A percentile compares a stretch with the other conserved stretches of the same genome.
These are phyloP conservation scores for Remersonia thermophila DNA, from an alignment of 2,329 filamentous ascomycete genomes.

Conservation along the genomic window DNA sequence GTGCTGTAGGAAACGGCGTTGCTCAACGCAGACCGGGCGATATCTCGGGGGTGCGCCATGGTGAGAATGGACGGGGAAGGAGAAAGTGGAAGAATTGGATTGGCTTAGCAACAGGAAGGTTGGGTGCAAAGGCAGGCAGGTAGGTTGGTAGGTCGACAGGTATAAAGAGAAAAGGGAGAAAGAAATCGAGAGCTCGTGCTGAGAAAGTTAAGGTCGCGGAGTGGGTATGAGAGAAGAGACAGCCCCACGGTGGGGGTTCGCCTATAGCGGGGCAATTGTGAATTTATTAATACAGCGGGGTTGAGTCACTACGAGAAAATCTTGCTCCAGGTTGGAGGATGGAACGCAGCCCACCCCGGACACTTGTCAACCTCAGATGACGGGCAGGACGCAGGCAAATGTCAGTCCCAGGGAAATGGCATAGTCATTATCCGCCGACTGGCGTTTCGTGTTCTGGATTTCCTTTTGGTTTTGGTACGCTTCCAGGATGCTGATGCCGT, in stretches of 20 bases:
- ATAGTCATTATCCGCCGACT: neutral
- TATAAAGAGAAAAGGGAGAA: no score
- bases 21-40: constrained; percentile 25
- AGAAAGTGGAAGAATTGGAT: neutral
- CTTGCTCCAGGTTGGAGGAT: constrained; percentile 17
- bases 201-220: constrained; percentile 1
- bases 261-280: constrained; percentile 10
- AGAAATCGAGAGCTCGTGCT: constrained; percentile 1
- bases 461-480: no score
- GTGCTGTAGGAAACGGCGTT: constrained; percentile 39
- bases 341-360: constrained; percentile 8
- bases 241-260: constrained; percentile 9
- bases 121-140: no score
- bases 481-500: no score
- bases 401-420: neutral
- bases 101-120: no score
- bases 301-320: constrained; percentile 16
- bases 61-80: constrained; percentile 13
- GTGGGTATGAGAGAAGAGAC: constrained; percentile 5
- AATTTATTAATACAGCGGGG: constrained; percentile 14
- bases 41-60: constrained; percentile 27
- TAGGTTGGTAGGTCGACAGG: no score
- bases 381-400: no score
- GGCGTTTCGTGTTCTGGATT: no score
- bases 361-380: neutral